Conservation (phyloP, 2,329 filamentous ascomycete species). For the Zymoseptoria passerinii region DNA sequence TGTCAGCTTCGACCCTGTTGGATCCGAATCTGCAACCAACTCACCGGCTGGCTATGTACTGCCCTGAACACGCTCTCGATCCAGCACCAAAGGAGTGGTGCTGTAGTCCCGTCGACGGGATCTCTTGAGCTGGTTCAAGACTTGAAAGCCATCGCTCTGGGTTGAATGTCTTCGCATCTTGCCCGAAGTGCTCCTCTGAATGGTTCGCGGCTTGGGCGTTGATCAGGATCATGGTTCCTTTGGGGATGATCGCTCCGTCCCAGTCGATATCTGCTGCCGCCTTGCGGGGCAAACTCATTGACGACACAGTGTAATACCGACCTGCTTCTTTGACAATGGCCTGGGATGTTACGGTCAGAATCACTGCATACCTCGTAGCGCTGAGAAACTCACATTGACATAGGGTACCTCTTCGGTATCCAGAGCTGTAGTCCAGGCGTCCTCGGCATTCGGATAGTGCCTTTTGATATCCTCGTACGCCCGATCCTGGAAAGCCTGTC, state of each 20-base stretch:
- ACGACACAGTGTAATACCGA: conserved; percentile 46
- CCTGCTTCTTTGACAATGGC: conserved; percentile 47
- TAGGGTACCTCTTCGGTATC: conserved; percentile 44
- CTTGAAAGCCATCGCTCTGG: conserved; percentile 43
- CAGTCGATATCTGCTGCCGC: conserved; percentile 44
- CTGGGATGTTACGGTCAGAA: neutral
- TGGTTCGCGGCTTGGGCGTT: conserved; percentile 50
- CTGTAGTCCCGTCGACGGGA: conserved; percentile 21
- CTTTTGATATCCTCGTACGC: conserved; percentile 46
- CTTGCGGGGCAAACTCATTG: conserved; percentile 46
- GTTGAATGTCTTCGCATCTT: conserved; percentile 39
- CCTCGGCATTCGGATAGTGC: conserved; percentile 38
- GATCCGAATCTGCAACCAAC: neutral
- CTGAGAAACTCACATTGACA: conserved; percentile 21
- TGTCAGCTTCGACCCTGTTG: conserved; percentile 7
- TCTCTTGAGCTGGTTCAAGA: conserved; percentile 30
- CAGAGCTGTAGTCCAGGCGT: conserved; percentile 41
- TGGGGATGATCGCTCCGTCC: conserved; percentile 45
- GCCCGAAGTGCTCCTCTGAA: conserved; percentile 44
- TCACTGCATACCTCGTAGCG: neutral
- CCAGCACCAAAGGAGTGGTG: conserved; percentile 48
- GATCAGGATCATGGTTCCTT: conserved; percentile 48
- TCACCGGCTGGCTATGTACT: conserved; percentile 40
- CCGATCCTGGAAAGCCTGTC: conserved; percentile 45
- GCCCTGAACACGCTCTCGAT: conserved; percentile 45